A percentile compares a stretch with the other conserved stretches of the same genome.
Conservation (phyloP, 2,329 filamentous ascomycete genomes). For the Dothistroma septosporum region DNA sequence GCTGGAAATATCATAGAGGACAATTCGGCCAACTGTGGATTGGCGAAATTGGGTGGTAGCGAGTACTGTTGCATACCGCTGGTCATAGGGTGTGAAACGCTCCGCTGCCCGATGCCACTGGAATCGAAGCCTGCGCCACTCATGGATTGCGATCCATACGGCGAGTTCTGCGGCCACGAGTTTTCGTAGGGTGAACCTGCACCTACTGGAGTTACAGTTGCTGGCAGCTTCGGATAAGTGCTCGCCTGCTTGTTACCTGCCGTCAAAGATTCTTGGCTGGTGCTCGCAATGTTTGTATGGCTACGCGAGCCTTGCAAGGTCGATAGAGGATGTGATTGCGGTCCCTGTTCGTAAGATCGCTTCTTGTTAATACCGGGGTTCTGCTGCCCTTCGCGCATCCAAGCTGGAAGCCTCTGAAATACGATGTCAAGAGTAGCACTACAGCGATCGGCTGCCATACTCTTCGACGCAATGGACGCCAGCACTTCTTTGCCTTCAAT, state of each 20-base stretch:
- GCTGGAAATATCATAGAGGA: slow-evolving; percentile 76
- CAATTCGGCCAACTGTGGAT: slow-evolving; percentile 60
- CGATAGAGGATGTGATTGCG: slow-evolving; percentile 8
- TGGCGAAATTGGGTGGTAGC: slow-evolving; percentile 30
- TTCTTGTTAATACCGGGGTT: slow-evolving; percentile 44
- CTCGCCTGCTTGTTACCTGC: slow-evolving; percentile 22
- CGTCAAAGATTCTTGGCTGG: slow-evolving; percentile 5
- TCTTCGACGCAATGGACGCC: slow-evolving; percentile 71
- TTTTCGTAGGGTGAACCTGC: slow-evolving; percentile 15
- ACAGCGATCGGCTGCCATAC: slow-evolving; percentile 84
- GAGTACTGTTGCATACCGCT: slow-evolving; percentile 23
- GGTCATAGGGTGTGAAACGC: slow-evolving; percentile 18
- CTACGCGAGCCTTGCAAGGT: slow-evolving; percentile 23
- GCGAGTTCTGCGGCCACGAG: slow-evolving; percentile 25
- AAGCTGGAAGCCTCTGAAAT: slow-evolving; percentile 74
- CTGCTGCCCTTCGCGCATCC: slow-evolving; percentile 45
- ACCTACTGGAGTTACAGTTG: slow-evolving; percentile 7
- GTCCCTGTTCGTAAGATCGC: slow-evolving; percentile 40
- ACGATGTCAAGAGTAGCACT: slow-evolving; percentile 71
- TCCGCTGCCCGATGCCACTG: slow-evolving; percentile 16
- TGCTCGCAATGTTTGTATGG: slow-evolving; percentile 29
- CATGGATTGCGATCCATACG: slow-evolving; percentile 28
- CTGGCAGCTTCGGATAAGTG: slow-evolving; percentile 26
- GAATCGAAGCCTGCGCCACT: slow-evolving; percentile 22
- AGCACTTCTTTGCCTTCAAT: slow-evolving; percentile 79